Conservation (phyloP, 257 asterid genomes). For the Scutellaria baicalensis region DNA sequence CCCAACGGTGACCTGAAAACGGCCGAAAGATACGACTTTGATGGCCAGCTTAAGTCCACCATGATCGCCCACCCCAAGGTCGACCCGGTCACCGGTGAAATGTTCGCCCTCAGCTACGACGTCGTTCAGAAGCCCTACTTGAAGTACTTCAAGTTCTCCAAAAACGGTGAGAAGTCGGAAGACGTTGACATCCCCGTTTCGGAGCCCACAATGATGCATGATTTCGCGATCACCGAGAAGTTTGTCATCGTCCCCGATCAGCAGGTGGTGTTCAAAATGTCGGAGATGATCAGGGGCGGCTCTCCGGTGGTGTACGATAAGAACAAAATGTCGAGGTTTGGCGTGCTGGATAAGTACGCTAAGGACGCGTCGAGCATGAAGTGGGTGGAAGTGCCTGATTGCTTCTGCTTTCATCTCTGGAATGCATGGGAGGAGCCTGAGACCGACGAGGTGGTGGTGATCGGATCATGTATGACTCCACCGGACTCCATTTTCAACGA, state of each 20-base stretch:
- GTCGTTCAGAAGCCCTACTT: slow-evolving; percentile 82
- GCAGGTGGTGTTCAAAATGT: slow-evolving; percentile 89
- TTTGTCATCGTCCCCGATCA: slow-evolving; percentile 83
- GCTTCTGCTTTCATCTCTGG: slow-evolving; percentile 97
- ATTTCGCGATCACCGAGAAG: slow-evolving; percentile 89
- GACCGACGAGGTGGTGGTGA: slow-evolving; percentile 67
- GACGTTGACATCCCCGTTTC: slow-evolving; percentile 84
- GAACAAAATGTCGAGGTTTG: slow-evolving; percentile 60
- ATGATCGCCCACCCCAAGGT: slow-evolving; percentile 98
- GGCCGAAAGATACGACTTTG: slow-evolving; percentile 49
- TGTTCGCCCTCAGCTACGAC: slow-evolving; percentile 87
- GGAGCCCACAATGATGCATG: slow-evolving; percentile 97
- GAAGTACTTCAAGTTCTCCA: slow-evolving; percentile 66
- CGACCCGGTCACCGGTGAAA: slow-evolving; percentile 83
- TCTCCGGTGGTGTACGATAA: slow-evolving; percentile 86
- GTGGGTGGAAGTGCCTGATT: slow-evolving; percentile 84
- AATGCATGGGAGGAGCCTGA: slow-evolving; percentile 99
- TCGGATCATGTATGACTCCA: slow-evolving; percentile 99
- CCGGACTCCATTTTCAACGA: slow-evolving; percentile 95
- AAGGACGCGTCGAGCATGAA: slow-evolving; percentile 31
- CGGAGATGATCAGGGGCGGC: slow-evolving; percentile 89
- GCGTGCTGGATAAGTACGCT: slow-evolving; percentile 61
- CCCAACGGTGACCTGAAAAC: slow-evolving; percentile 67
- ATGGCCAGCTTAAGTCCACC: slow-evolving; percentile 53
- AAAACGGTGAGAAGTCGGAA: slow-evolving; percentile 52